Conservation (phyloP, 2,329 filamentous ascomycete species). For the Colletotrichum sp. region DNA sequence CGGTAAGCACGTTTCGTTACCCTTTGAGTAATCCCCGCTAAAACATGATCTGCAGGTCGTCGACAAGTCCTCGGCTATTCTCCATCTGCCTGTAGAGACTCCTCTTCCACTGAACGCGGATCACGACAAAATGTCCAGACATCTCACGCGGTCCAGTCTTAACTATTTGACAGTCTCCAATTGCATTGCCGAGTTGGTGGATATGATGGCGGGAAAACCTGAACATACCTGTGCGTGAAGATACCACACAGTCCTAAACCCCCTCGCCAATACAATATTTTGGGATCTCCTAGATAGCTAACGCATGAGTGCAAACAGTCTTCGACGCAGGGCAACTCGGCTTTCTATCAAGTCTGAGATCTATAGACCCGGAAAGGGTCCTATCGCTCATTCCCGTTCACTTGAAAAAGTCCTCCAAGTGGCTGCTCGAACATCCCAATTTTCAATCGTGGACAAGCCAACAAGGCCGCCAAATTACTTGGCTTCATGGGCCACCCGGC, state of each 20-base stretch:
- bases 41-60: rapidly evolving
- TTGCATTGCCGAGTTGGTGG: background rate
- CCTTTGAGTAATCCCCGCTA: rapidly evolving
- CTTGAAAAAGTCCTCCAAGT: background rate
- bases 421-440: background rate
- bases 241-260: rapidly evolving
- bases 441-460: rapidly evolving
- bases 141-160: background rate
- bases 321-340: rapidly evolving
- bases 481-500: background rate
- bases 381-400: background rate
- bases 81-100: background rate
- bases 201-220: rapidly evolving
- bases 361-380: rapidly evolving
- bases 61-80: background rate
- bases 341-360: rapidly evolving
- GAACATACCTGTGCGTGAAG: background rate
- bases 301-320: rapidly evolving
- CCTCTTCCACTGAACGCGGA: background rate
- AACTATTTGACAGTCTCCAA: background rate
- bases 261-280: too few relatives aligned
- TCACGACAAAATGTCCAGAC: background rate
- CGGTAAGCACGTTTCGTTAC: rapidly evolving
- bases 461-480: background rate
- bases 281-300: rapidly evolving